Percentiles rank a stretch among this genome's conserved stretches.
phyloP scores from a whole-genome alignment of 2,329 filamentous ascomycete genomes.

The Alternaria consortialis region DNA sequence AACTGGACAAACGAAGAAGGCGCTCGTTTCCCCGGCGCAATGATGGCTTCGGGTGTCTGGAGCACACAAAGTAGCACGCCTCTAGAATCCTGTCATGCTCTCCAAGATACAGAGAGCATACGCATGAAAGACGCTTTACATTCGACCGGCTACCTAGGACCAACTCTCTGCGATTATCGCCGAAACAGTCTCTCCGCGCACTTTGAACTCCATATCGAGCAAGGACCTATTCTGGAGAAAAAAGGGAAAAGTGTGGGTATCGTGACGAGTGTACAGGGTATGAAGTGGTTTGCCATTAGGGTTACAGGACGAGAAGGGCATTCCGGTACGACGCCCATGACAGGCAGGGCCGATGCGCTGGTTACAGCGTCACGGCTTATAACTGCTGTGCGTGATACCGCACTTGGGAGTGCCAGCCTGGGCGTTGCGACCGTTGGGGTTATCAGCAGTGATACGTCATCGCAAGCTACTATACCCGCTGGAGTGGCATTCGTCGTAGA shows the following conservation, averaged over 20 bases:
- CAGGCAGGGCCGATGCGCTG: conserved; percentile 60
- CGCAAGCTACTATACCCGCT: conserved; percentile 41
- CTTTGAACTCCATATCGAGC: conserved; percentile 85
- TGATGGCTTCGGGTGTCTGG: conserved; percentile 79
- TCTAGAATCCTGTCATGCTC: conserved; percentile 39
- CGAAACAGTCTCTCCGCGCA: conserved; percentile 73
- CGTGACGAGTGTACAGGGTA: conserved; percentile 76
- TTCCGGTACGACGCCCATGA: conserved; percentile 72
- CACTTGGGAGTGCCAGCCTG: conserved; percentile 21
- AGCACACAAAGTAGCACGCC: conserved; percentile 58
- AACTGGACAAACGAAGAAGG: conserved; percentile 87
- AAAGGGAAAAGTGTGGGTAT: conserved; percentile 69
- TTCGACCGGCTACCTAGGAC: conserved; percentile 45
- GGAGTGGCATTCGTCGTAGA: conserved; percentile 42
- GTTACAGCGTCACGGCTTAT: conserved; percentile 41
- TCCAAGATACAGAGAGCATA: conserved; percentile 61
- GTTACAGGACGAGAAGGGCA: conserved; percentile 48
- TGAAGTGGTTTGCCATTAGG: conserved; percentile 67
- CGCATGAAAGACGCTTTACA: conserved; percentile 52
- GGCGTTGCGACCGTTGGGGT: conserved; percentile 44
- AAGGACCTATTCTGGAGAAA: conserved; percentile 75
- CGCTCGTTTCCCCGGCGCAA: conserved; percentile 76
- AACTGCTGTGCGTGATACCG: conserved; percentile 35
- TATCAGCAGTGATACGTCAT: conserved; percentile 39
- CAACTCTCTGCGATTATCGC: conserved; percentile 63